Evolutionary conservation across 768 basidiomycete species (phyloP), one percentile per base, ranked within the genome.

Genomic region (Leccinum longicurvipes): DNA sequence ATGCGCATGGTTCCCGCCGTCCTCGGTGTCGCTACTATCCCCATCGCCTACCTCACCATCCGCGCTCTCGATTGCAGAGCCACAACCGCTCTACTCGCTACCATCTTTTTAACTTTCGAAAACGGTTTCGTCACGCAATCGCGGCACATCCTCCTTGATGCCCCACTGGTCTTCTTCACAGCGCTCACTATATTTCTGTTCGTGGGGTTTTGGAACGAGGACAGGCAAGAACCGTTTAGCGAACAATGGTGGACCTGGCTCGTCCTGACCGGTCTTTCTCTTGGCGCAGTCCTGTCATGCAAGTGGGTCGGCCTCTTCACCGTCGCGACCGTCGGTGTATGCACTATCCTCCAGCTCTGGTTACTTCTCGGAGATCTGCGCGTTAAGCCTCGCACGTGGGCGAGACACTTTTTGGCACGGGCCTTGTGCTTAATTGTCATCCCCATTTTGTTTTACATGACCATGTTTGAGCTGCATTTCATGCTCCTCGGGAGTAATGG

Each of bases 221-320:
- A 97, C 76, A 87, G 83, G 68, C 79, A 86, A 51, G 78, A 84
- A 49, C 86, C 93, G 0, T 99, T 98, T 73, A 87, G 89, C 2
- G 76, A 82, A 10, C 73, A 77, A 3, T 98, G 97, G 97, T 99
- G 97, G 97, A 77, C 79, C 0, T 96, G 93, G 89, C 86, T 98
- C 29, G 73, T 81, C 12, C 79, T 98, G 39, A 89, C 91, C 2
- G 97, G 97, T 28, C 76, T 96, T 14, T 84, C 88, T 0, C 85
- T 99, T 24, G 97, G 97, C 34, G 94, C 95, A 5, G 93, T 96
- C 48, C 82, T 89, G 29, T 90, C 87, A 64, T 93, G 92, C 77
- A 99, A 98, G 72, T 98, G 96, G 97, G 96, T 98, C 41, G 97
- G 97, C 10, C 77, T 99, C 21, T 98, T 99, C 75, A 98, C 95